Evolutionary conservation across 371 early-diverging fungal genomes (phyloP), one percentile per base, ranked within the genome.

Genomic region (Syncephalis fuscata): DNA sequence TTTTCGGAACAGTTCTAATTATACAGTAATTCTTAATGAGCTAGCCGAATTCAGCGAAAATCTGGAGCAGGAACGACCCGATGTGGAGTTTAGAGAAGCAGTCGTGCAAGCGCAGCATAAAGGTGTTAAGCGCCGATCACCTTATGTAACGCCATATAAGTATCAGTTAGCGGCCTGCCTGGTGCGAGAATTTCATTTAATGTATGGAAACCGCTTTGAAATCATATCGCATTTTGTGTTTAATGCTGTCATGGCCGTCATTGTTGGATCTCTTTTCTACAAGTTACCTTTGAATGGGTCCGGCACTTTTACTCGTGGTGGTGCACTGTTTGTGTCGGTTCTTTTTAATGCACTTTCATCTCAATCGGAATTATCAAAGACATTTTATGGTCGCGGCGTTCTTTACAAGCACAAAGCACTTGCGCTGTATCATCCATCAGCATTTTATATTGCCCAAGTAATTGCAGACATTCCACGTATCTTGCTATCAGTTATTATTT

Each of bases 251-350:
- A 71, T 71, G 66, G 73, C 73, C 25, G 52, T 73, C 16, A 73
- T 79, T 40, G 68, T 73, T 38, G 78, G 78, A 2, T 76, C 81
- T 2, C 67, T 73, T 32, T 80, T 77, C 50, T 69, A 67, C 37
- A 53, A 64, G 44, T 53, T 79, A 23, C 73, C 78, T 0, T 49
- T 42, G 0, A 58, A 54, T 39, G 63, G 65, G 2, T 45, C 56
- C 14, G 78, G 80, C 39, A 73, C 73, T 16, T 75, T 76, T 48
- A 66, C 72, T 3, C 73, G 83, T n/a, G 76, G 76, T n/a, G 79
- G 78, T 55, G 76, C 66, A 16, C 47, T 77, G 7, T 74, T 75
- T 46, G 72, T 73, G 43, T 60, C 68, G 3, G 51, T 73, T 0
- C 49, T 78, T 11, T 73, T 74, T 55, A 74, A 68, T 39, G 50